These are phyloP conservation scores for Piper longum DNA, from an alignment of 164 flowering plant genomes.

Conservation along the genomic window DNA sequence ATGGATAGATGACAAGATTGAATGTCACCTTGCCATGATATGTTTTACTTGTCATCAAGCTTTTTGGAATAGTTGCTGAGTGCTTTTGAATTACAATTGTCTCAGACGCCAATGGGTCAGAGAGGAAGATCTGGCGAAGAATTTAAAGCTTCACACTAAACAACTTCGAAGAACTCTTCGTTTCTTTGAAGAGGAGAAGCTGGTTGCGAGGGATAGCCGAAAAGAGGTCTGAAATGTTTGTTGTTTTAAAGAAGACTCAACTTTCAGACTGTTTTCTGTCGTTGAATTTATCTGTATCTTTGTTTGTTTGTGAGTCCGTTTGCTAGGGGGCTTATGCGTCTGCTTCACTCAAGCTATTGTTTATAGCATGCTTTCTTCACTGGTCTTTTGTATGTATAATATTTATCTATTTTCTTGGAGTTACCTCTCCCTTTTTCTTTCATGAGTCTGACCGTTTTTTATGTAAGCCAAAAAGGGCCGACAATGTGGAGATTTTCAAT, in stretches of 20 bases:
- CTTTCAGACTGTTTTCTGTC: neutral
- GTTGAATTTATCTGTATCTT: too few relatives aligned
- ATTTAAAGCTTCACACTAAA: slow-evolving; percentile 68
- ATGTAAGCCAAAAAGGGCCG: too few relatives aligned
- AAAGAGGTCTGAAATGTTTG: slow-evolving; percentile 44
- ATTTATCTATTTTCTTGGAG: too few relatives aligned
- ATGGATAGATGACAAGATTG: too few relatives aligned
- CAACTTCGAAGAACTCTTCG: slow-evolving; percentile 78
- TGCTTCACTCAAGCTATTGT: too few relatives aligned
- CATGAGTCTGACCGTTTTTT: too few relatives aligned
- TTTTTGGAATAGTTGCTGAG: neutral
- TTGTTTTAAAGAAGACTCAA: neutral
- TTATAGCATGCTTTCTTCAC: too few relatives aligned
- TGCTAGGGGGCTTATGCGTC: neutral
- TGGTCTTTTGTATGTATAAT: too few relatives aligned
- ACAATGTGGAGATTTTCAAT: too few relatives aligned
- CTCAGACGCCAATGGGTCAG: slow-evolving; percentile 91
- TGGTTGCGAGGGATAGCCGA: slow-evolving; percentile 66
- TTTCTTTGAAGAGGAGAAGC: slow-evolving; percentile 84
- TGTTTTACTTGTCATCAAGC: too few relatives aligned
- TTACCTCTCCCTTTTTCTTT: too few relatives aligned
- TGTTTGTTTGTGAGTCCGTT: neutral
- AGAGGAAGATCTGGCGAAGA: slow-evolving; percentile 96
- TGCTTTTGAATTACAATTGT: neutral
- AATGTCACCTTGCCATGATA: too few relatives aligned